A percentile compares a stretch with the other conserved stretches of the same genome.
Evolutionary conservation across 192 early-diverging fungal species (phyloP).

Genomic region (Gigaspora rosea): DNA sequence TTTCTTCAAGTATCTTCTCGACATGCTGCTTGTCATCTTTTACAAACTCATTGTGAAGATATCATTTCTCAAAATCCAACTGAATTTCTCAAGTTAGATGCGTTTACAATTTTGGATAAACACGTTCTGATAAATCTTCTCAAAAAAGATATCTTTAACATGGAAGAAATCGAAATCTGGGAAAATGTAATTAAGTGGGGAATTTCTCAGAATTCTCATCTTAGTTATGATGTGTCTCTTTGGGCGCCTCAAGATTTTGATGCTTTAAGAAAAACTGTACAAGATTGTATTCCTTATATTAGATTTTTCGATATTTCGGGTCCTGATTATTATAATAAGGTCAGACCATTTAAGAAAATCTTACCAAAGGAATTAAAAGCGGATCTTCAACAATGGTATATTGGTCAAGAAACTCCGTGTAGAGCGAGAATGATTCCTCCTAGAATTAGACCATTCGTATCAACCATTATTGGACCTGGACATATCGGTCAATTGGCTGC

Average conservation of each 20-base stretch:
- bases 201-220: constrained; percentile 5
- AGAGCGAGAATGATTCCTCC: neutral
- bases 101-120: constrained; percentile 7
- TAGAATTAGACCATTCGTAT: neutral
- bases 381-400: neutral
- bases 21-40: constrained; percentile 12
- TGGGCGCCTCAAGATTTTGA: constrained; percentile 2
- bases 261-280: neutral
- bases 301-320: constrained; percentile 29
- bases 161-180: constrained; percentile 33
- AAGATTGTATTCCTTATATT: constrained; percentile 18
- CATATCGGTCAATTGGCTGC: neutral
- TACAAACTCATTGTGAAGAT: constrained; percentile 2
- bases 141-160: constrained; percentile 13
- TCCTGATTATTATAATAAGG: constrained; percentile 21
- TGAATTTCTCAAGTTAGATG: constrained; percentile 8
- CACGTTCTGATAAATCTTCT: constrained; percentile 2
- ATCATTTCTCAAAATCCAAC: constrained; percentile 13
- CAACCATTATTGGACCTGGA: constrained; percentile 10
- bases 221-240: neutral
- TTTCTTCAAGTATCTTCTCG: neutral
- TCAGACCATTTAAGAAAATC: constrained; percentile 15
- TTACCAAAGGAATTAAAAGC: constrained; percentile 21
- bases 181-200: constrained; percentile 26
- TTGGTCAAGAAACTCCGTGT: neutral